Conservation (phyloP, 2,329 filamentous ascomycete genomes). For the Paecilomyces sp. region DNA sequence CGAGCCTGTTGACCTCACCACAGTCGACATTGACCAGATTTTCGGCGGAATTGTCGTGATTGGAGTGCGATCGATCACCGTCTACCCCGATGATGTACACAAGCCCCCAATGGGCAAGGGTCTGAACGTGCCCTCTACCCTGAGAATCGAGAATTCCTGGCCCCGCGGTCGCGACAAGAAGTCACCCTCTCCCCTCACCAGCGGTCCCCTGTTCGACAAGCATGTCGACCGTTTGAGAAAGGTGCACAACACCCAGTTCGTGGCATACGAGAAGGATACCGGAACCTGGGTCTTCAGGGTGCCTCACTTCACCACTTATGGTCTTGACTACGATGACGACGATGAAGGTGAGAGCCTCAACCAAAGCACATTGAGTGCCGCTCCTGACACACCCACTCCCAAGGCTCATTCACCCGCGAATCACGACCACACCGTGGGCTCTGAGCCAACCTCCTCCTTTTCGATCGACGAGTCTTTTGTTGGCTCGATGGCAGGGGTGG, state of each 20-base stretch:
- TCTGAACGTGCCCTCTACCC: conserved; percentile 82
- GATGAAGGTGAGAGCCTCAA: conserved; percentile 48
- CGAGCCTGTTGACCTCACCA: conserved; percentile 72
- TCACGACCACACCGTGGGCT: conserved; percentile 24
- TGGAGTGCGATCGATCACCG: conserved; percentile 71
- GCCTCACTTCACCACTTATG: conserved; percentile 96
- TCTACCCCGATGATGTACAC: conserved; percentile 67
- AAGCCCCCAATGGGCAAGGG: conserved; percentile 84
- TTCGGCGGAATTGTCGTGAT: conserved; percentile 70
- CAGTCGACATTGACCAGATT: conserved; percentile 72
- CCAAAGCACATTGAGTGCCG: conserved; percentile 45
- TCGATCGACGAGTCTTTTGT: conserved; percentile 36
- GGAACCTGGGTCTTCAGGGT: conserved; percentile 89
- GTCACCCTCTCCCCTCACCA: conserved; percentile 50
- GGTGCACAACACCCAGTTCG: conserved; percentile 73
- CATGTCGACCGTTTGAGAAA: conserved; percentile 73
- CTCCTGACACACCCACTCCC: conserved; percentile 42
- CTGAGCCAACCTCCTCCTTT: conserved; percentile 31
- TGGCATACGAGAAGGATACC: conserved; percentile 69
- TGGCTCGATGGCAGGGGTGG: conserved; percentile 30
- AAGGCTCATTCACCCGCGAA: conserved; percentile 26
- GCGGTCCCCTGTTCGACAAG: conserved; percentile 63
- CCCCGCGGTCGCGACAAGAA: conserved; percentile 63
- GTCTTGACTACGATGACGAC: conserved; percentile 68
- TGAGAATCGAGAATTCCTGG: conserved; percentile 89